These are phyloP conservation scores for Mycosarcoma mackinlayi DNA, from an alignment of 1,284 basidiomycete species.

Conservation along the genomic window DNA sequence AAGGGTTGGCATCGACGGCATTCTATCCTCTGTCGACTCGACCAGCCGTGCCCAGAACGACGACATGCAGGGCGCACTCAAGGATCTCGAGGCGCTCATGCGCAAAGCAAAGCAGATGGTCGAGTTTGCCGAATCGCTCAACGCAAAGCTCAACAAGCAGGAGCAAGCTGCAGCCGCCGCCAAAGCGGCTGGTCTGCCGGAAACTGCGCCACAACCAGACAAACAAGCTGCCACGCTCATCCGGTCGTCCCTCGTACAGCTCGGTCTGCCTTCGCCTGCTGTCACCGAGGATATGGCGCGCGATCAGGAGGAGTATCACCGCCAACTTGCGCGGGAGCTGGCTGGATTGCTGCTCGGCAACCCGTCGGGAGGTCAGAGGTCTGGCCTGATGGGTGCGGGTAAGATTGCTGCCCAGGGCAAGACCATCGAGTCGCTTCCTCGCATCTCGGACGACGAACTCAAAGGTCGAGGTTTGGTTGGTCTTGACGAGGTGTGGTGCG, in stretches of 20 bases:
- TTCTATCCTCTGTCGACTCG: slow-evolving; percentile 33
- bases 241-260: slow-evolving; percentile 84
- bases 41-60: slow-evolving; percentile 75
- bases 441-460: slow-evolving; percentile 21
- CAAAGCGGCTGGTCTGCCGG: slow-evolving; percentile 23
- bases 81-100: slow-evolving; percentile 91
- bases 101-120: slow-evolving; percentile 92
- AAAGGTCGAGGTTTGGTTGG: slow-evolving; percentile 74
- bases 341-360: slow-evolving; percentile 77
- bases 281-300: slow-evolving; percentile 90
- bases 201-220: slow-evolving; percentile 27
- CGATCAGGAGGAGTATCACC: slow-evolving; percentile 82
- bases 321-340: slow-evolving; percentile 85
- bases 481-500: slow-evolving; percentile 94
- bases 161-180: slow-evolving; percentile 67
- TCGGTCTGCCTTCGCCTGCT: slow-evolving; percentile 83
- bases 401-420: slow-evolving; percentile 66
- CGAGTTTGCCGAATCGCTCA: slow-evolving; percentile 85
- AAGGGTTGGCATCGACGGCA: slow-evolving; percentile 51
- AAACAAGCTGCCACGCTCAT: slow-evolving; percentile 75
- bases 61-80: slow-evolving; percentile 81
- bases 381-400: slow-evolving; percentile 54
- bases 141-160: slow-evolving; percentile 79
- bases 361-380: slow-evolving; percentile 62
- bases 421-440: slow-evolving; percentile 28